Evolutionary conservation across 192 early-diverging fungal genomes (phyloP).

Genomic region (Backusella sp.): DNA sequence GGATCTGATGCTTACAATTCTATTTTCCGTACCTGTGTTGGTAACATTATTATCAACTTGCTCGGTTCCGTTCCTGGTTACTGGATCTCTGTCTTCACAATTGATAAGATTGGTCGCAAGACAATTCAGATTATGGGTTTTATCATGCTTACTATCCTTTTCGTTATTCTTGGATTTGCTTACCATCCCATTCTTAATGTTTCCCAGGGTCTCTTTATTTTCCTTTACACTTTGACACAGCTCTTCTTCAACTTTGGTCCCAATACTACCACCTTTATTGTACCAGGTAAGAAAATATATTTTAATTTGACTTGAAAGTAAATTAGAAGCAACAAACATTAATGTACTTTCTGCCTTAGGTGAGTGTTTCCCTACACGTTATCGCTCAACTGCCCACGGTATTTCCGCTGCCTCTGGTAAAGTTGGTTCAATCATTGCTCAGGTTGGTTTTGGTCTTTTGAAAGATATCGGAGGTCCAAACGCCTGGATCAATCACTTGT

Average conservation of each 20-base stretch:
- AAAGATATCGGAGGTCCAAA: conserved; percentile 70
- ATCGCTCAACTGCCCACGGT: conserved; percentile 78
- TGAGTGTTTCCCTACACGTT: conserved; percentile 82
- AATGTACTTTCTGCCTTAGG: conserved; percentile 2
- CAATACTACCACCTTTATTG: conserved; percentile 87
- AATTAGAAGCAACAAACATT: too few relatives aligned
- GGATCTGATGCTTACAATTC: conserved; percentile 50
- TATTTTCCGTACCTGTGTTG: conserved; percentile 71
- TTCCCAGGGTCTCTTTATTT: conserved; percentile 58
- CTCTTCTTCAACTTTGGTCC: conserved; percentile 97
- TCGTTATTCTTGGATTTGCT: conserved; percentile 70
- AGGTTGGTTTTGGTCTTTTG: conserved; percentile 67
- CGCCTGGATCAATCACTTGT: conserved; percentile 55
- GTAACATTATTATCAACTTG: conserved; percentile 89
- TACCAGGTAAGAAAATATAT: conserved; percentile 45
- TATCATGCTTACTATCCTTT: conserved; percentile 69
- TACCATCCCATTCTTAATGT: conserved; percentile 63
- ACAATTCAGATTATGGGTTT: conserved; percentile 92
- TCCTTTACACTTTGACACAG: conserved; percentile 64
- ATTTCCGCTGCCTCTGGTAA: conserved; percentile 84
- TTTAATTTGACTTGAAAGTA: too few relatives aligned
- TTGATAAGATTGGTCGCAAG: conserved; percentile 90
- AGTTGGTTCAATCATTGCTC: conserved; percentile 73
- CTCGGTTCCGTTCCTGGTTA: conserved; percentile 92
- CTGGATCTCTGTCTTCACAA: conserved; percentile 88